Percentiles rank a stretch among this genome's conserved stretches.
phyloP scores from a whole-genome alignment of 2,329 filamentous ascomycete genomes.

The Penicillium crustosum region DNA sequence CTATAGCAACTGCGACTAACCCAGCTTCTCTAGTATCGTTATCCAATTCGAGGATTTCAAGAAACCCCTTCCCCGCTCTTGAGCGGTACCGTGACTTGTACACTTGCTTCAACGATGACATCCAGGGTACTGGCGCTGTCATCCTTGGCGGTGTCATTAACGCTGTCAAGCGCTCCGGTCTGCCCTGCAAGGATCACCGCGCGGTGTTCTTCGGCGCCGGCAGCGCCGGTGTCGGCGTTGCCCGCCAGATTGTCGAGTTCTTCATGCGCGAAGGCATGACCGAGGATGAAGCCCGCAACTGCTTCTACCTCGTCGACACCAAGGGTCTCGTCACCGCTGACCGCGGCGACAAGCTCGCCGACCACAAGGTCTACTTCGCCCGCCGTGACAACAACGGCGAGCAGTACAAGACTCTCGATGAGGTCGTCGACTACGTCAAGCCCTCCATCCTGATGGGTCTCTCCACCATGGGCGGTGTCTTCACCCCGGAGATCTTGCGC shows the following conservation, averaged over 20 bases:
- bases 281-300: conserved; percentile 80
- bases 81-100: conserved; percentile 84
- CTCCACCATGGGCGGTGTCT: conserved; percentile 90
- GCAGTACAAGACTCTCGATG: conserved; percentile 74
- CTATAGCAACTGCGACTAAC: conserved; percentile 19
- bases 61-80: conserved; percentile 92
- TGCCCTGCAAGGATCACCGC: conserved; percentile 84
- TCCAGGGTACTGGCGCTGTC: conserved; percentile 95
- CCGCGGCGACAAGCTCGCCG: conserved; percentile 87
- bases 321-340: conserved; percentile 92
- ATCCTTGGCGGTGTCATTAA: conserved; percentile 79
- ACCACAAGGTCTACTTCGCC: conserved; percentile 75
- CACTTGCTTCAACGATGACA: conserved; percentile 98
- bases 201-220: conserved; percentile 96
- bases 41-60: conserved; percentile 99
- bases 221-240: conserved; percentile 93
- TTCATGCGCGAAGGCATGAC: conserved; percentile 89
- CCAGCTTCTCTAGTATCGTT: conserved; percentile 54
- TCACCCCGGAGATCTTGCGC: conserved; percentile 81
- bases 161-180: conserved; percentile 77
- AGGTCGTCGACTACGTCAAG: conserved; percentile 92
- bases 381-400: conserved; percentile 64
- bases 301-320: conserved; percentile 97
- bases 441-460: conserved; percentile 93
- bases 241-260: conserved; percentile 96